Evolutionary conservation across 352 stramenopile genomes (phyloP).

Genomic region (Pythium aphanidermatum): DNA sequence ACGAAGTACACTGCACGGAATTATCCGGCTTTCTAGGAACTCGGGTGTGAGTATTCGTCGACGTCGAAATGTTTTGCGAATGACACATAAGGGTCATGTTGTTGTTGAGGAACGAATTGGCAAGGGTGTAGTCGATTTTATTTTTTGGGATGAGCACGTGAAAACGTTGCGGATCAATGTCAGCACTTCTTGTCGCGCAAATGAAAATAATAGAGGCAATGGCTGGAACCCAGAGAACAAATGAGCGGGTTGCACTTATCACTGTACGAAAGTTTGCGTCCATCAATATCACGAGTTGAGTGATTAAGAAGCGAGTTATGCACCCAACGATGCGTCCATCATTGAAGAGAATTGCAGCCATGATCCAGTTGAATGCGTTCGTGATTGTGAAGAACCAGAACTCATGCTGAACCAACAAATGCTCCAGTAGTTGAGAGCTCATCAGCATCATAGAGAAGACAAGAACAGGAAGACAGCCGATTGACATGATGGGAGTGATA

Average conservation of each 20-base stretch:
- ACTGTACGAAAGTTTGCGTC: conserved; percentile 22
- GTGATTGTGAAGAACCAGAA: conserved; percentile 23
- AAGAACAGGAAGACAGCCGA: conserved; percentile 4
- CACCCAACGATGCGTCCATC: conserved; percentile 8
- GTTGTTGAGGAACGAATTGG: conserved; percentile 22
- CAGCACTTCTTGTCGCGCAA: conserved; percentile 4
- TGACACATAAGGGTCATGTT: conserved; percentile 18
- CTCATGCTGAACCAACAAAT: conserved; percentile 16
- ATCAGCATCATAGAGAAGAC: conserved; percentile 8
- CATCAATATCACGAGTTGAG: conserved; percentile 13
- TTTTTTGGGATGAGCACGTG: conserved; percentile 5
- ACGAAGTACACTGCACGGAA: conserved; percentile 5
- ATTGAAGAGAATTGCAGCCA: conserved; percentile 9
- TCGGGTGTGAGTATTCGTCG: background rate
- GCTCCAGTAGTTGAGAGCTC: conserved; percentile 8
- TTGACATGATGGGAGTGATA: conserved; percentile 4
- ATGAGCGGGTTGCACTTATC: conserved; percentile 1
- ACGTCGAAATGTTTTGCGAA: conserved; percentile 8
- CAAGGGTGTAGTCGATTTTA: conserved; percentile 16
- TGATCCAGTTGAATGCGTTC: conserved; percentile 16
- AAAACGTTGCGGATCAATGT: conserved; percentile 15
- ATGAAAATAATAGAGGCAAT: conserved; percentile 11
- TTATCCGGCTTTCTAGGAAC: conserved; percentile 5
- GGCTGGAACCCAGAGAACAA: conserved; percentile 11
- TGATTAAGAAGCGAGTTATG: conserved; percentile 15